Evolutionary conservation across 805 yeast species (phyloP), one percentile per base, ranked within the genome.

Genomic region (Danielia oregonensis): DNA sequence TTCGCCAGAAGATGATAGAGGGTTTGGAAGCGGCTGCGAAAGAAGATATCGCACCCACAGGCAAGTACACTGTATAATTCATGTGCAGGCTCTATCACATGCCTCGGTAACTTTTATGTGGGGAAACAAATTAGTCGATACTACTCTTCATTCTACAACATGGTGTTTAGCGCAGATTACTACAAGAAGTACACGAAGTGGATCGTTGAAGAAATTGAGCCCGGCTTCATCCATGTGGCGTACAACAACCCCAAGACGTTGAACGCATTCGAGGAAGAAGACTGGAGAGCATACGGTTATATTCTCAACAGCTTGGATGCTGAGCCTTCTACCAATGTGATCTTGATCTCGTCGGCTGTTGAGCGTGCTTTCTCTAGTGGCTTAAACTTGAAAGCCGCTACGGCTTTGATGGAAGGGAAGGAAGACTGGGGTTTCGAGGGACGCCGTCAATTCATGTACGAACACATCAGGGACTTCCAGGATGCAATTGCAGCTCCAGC

Each of bases 341-440:
- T 82, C 19, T 44, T 68, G 26, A 68, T 85, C 6, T 61, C 84
- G 1, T 70, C 79, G 1, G 79, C 81, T 0, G 61, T 52, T 2
- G 82, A 82, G 6, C 58, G 58, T 16, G 67, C 80, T 2, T 79
- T 85, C 49, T 65, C 79, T 17, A 66, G 86, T 4, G 94, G 94
- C 0, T 65, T 84, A 42, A 82, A 85, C 51, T 53, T 84, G 49
- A 67, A 68, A 42, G 57, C 52, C 5, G 48, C 43, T 2, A 24
- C 37, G 32, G 35, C 30, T 23, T n/a, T 44, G 16, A 19, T 42
- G 19, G 30, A 30, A 9, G 37, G 33, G 13, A 31, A 31, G 8
- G 40, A 30, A 7, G 37, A 40, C 10, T 29, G 35, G 40, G 17
- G 46, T 5, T 42, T 27, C 23, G 33, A 47, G 5, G 46, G 40